Conservation (phyloP, 345 rosid genomes). For the Aquilaria sinensis region DNA sequence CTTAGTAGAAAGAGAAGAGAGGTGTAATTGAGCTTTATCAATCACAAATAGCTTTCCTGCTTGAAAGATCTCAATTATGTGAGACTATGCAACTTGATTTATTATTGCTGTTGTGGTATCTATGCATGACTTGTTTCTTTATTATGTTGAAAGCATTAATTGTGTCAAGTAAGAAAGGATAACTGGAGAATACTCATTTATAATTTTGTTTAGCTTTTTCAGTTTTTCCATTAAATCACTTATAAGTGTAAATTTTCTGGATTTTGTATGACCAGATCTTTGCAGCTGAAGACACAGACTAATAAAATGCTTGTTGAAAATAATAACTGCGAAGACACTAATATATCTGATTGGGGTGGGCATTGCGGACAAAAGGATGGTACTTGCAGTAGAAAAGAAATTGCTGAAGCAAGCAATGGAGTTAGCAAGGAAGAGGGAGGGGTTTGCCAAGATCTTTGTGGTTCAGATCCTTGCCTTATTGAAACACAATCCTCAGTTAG, state of each 20-base stretch:
- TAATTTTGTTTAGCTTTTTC: too few relatives aligned
- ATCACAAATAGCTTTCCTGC: too few relatives aligned
- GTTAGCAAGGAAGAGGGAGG: conserved; percentile 22
- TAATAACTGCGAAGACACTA: conserved; percentile 11
- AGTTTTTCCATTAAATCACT: neutral
- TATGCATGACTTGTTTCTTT: neutral
- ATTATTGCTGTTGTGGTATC: neutral
- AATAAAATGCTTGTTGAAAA: conserved; percentile 12
- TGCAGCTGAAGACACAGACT: conserved; percentile 14
- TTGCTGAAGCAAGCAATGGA: conserved; percentile 24
- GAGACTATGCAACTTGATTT: neutral
- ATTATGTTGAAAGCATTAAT: neutral
- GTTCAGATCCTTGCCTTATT: conserved; percentile 21
- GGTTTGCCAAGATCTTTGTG: conserved; percentile 17
- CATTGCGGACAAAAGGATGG: conserved; percentile 17
- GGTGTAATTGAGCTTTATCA: too few relatives aligned
- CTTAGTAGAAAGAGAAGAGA: too few relatives aligned
- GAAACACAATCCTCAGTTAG: conserved; percentile 40
- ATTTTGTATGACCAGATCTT: conserved; percentile 23
- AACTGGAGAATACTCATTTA: neutral
- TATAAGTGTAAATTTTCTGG: conserved; percentile 5
- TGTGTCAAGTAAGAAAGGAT: neutral
- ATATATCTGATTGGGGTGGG: conserved; percentile 13
- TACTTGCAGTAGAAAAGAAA: conserved; percentile 19
- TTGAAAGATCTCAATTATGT: neutral